These are phyloP conservation scores for Pythium sukuiense DNA, from an alignment of 352 stramenopile genomes.

Conservation along the genomic window DNA sequence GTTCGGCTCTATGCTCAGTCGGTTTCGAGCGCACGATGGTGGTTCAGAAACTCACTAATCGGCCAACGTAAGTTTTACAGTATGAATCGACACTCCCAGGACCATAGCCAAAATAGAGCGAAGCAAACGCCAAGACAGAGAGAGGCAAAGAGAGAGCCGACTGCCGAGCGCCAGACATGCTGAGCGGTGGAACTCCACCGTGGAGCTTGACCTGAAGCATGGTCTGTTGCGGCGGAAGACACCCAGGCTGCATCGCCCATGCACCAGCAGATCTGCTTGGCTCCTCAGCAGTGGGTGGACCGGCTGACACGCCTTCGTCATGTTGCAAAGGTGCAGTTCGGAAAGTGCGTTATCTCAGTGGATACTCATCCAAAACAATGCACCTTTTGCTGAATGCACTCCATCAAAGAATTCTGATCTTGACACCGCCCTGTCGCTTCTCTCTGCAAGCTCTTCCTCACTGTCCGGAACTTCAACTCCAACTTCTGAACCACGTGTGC, in stretches of 20 bases:
- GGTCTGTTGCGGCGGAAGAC: too few species aligned
- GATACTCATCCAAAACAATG: neutral
- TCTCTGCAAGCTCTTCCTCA: neutral
- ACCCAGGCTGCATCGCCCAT: neutral
- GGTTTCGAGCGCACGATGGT: neutral
- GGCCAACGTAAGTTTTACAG: neutral
- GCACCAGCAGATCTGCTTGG: conserved; percentile 2
- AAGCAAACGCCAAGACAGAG: neutral
- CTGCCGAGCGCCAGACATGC: too few species aligned
- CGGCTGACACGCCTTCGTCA: neutral
- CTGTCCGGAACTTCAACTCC: conserved; percentile 22
- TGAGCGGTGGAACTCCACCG: too few species aligned
- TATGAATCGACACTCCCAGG: neutral
- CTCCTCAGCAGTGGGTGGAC: neutral
- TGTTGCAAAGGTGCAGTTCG: conserved; percentile 14
- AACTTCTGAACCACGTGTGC: conserved; percentile 20
- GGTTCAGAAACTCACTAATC: neutral
- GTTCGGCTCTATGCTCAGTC: too few species aligned
- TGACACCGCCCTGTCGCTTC: neutral
- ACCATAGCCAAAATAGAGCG: neutral
- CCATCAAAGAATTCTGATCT: neutral
- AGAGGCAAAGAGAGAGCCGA: too few species aligned
- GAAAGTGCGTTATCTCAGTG: conserved; percentile 1
- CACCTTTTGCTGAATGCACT: neutral
- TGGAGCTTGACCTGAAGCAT: too few species aligned